A percentile compares a stretch with the other conserved stretches of the same genome.
phyloP scores from a whole-genome alignment of 331 rosid genomes.

The Malus hybrid region DNA sequence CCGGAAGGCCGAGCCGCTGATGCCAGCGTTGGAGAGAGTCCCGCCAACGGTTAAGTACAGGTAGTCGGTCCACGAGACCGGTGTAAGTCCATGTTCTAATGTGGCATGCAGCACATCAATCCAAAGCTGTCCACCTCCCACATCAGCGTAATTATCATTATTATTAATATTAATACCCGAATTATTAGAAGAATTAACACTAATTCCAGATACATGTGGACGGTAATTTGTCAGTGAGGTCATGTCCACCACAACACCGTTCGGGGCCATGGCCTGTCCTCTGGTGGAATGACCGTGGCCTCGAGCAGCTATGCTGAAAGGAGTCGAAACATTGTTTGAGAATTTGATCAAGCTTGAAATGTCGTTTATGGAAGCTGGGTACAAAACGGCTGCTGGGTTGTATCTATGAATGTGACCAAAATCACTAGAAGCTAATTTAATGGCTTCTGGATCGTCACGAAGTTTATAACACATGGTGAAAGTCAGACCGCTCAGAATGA shows the following conservation, averaged over 20 bases:
- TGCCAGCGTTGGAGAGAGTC: conserved; percentile 88
- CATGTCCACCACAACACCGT: conserved; percentile 86
- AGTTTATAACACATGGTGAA: conserved; percentile 29
- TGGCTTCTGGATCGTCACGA: conserved; percentile 39
- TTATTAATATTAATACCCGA: background rate
- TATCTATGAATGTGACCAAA: conserved; percentile 52
- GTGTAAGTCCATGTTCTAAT: conserved; percentile 52
- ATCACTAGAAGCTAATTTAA: conserved; percentile 47
- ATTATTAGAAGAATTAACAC: background rate
- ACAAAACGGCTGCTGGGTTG: conserved; percentile 48
- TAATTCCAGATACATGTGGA: conserved; percentile 19
- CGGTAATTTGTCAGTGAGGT: conserved; percentile 23
- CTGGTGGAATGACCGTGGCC: conserved; percentile 78
- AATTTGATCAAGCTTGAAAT: conserved; percentile 31
- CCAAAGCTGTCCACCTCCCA: conserved; percentile 81
- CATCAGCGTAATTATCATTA: conserved; percentile 45
- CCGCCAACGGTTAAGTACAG: conserved; percentile 77
- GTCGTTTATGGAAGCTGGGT: conserved; percentile 55
- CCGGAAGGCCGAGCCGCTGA: conserved; percentile 69
- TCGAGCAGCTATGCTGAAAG: conserved; percentile 52
- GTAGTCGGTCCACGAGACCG: conserved; percentile 85
- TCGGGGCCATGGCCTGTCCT: conserved; percentile 75
- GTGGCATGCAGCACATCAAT: conserved; percentile 48
- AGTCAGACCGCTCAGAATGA: conserved; percentile 35
- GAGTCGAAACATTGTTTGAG: conserved; percentile 34